Percentiles rank a stretch among this genome's conserved stretches.
Evolutionary conservation across 768 basidiomycete genomes (phyloP).

Genomic region (Pleurotus salmoneostramineus): DNA sequence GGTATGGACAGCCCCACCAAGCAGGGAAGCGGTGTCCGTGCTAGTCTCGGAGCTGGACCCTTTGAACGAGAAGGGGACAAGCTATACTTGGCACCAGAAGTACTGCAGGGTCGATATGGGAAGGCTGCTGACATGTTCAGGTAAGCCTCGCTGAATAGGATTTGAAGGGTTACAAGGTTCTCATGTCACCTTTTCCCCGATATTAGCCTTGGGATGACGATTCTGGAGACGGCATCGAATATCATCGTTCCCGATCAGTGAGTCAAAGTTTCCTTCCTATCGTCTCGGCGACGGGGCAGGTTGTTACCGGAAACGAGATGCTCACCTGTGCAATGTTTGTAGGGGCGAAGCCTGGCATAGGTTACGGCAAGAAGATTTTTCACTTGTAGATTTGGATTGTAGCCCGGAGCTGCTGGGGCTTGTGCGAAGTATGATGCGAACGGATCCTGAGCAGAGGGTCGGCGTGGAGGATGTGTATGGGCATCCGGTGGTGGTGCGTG

Average conservation of each 20-base stretch:
- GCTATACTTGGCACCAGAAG: conserved; percentile 94
- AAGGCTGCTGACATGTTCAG: conserved; percentile 96
- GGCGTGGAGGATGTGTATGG: conserved; percentile 50
- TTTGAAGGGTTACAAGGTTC: conserved; percentile 26
- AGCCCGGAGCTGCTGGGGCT: conserved; percentile 66
- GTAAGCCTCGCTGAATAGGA: conserved; percentile 47
- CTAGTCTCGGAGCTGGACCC: conserved; percentile 28
- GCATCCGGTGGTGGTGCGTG: conserved; percentile 63
- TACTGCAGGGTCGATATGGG: conserved; percentile 87
- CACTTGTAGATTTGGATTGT: conserved; percentile 69
- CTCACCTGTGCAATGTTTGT: conserved; percentile 24
- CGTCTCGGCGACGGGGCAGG: background rate
- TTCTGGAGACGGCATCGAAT: conserved; percentile 93
- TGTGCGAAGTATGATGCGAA: conserved; percentile 75
- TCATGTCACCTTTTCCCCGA: conserved; percentile 32
- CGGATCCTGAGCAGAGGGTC: conserved; percentile 58
- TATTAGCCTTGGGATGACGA: conserved; percentile 87
- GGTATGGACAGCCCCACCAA: background rate
- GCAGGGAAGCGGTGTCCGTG: conserved; percentile 14
- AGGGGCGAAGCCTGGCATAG: conserved; percentile 96
- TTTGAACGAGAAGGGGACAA: conserved; percentile 98
- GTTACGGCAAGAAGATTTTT: conserved; percentile 87
- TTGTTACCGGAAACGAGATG: conserved; percentile 7
- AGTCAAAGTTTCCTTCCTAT: conserved; percentile 31
- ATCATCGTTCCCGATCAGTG: conserved; percentile 96